phyloP scores from a whole-genome alignment of 2,329 filamentous ascomycete genomes.

The Aureobasidium sp. region DNA sequence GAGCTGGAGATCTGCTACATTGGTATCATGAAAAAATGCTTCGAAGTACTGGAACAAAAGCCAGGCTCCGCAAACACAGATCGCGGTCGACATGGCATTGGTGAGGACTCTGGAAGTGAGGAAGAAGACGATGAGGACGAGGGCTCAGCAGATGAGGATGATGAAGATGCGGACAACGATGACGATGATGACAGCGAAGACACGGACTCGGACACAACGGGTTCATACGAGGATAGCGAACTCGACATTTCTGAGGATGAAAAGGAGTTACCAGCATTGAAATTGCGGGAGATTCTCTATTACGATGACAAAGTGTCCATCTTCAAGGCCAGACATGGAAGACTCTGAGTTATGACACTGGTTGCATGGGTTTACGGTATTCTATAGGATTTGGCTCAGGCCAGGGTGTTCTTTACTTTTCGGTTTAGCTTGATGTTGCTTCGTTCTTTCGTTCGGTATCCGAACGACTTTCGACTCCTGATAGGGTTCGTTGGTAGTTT shows the following conservation, averaged over 20 bases:
- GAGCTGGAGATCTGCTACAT: slow-evolving; percentile 72
- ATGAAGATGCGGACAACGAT: slow-evolving; percentile 17
- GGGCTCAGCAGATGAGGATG: slow-evolving; percentile 23
- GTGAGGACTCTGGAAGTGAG: slow-evolving; percentile 14
- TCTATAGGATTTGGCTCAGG: background rate
- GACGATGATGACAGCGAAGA: slow-evolving; percentile 14
- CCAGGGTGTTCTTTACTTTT: background rate
- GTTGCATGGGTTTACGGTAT: background rate
- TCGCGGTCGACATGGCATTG: background rate
- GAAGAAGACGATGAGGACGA: slow-evolving; percentile 28
- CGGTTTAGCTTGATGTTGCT: background rate
- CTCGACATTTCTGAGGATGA: slow-evolving; percentile 26
- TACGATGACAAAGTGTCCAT: slow-evolving; percentile 78
- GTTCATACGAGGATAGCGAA: slow-evolving; percentile 14
- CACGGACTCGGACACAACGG: slow-evolving; percentile 13
- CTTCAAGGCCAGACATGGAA: slow-evolving; percentile 65
- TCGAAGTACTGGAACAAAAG: slow-evolving; percentile 65
- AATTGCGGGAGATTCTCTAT: slow-evolving; percentile 70
- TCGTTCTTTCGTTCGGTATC: too few species aligned
- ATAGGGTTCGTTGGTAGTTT: too few species aligned
- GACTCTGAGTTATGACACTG: slow-evolving; percentile 18
- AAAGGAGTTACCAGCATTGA: slow-evolving; percentile 37
- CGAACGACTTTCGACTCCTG: too few species aligned
- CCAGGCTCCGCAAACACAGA: slow-evolving; percentile 20
- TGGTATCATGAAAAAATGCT: slow-evolving; percentile 69